phyloP scores from a whole-genome alignment of 2,329 filamentous ascomycete genomes.

The Ceratocystis ficicola region DNA sequence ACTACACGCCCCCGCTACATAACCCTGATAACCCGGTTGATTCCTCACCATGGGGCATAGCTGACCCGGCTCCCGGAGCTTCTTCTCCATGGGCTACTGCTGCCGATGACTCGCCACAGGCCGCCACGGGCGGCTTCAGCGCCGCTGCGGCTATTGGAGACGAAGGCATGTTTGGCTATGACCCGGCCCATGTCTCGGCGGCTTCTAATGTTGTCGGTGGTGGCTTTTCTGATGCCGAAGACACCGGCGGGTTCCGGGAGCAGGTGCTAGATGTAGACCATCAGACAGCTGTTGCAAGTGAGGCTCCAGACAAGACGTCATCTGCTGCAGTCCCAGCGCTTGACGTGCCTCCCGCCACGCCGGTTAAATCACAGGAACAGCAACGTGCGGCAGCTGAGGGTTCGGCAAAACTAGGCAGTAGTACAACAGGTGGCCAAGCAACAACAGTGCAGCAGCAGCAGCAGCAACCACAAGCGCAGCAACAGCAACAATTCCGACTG shows the following conservation, averaged over 20 bases:
- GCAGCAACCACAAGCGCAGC: constrained; percentile 25
- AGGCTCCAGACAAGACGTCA: background rate
- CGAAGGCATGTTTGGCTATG: constrained; percentile 13
- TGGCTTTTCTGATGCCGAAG: background rate
- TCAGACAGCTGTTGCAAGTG: background rate
- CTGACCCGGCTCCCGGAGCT: constrained; percentile 39
- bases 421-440: background rate
- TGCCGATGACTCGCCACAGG: constrained; percentile 35
- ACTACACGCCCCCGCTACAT: constrained; percentile 45
- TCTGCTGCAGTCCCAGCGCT: background rate
- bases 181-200: background rate
- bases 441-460: constrained; percentile 6
- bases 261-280: background rate
- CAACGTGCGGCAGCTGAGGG: constrained; percentile 23
- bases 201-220: background rate
- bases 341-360: constrained; percentile 23
- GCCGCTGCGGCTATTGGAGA: constrained; percentile 22
- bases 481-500: constrained; percentile 61
- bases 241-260: background rate
- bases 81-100: constrained; percentile 40
- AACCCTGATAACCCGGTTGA: constrained; percentile 43
- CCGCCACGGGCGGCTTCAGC: constrained; percentile 30
- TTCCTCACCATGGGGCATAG: constrained; percentile 45
- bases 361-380: constrained; percentile 26
- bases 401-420: background rate